A percentile compares a stretch with the other conserved stretches of the same genome.
These are phyloP conservation scores for Trichosanthes cucumerina DNA, from an alignment of 306 rosid genomes.

Conservation along the genomic window DNA sequence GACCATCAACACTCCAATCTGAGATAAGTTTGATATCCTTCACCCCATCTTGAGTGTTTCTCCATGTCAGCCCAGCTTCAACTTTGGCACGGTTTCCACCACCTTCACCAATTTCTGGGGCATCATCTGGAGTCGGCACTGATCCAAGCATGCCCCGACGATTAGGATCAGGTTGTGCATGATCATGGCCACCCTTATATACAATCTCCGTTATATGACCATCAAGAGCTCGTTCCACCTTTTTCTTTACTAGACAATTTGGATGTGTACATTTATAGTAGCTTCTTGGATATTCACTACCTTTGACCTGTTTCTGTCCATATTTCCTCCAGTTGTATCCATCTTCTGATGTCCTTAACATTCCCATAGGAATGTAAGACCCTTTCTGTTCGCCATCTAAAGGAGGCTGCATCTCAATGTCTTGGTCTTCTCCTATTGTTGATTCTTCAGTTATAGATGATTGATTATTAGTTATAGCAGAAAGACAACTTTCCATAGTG, in stretches of 20 bases:
- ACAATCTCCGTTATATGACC: constrained; percentile 88
- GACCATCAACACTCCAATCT: constrained; percentile 44
- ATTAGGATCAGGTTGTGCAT: constrained; percentile 45
- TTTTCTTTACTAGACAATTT: constrained; percentile 80
- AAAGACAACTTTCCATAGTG: constrained; percentile 24
- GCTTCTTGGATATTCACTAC: constrained; percentile 90
- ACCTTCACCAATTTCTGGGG: constrained; percentile 40
- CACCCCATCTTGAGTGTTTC: constrained; percentile 31
- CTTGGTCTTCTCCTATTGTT: constrained; percentile 25
- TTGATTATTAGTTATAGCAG: constrained; percentile 28
- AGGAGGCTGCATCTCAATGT: constrained; percentile 17
- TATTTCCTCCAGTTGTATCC: constrained; percentile 95
- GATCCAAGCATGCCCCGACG: constrained; percentile 41
- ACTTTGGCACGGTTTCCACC: constrained; percentile 28
- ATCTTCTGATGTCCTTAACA: constrained; percentile 52
- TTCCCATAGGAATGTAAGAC: constrained; percentile 26
- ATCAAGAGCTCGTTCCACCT: constrained; percentile 80
- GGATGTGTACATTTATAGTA: constrained; percentile 76
- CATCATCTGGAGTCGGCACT: constrained; percentile 33
- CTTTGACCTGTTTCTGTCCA: constrained; percentile 93
- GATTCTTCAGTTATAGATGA: constrained; percentile 24
- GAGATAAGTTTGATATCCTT: constrained; percentile 27
- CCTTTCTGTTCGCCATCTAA: constrained; percentile 43
- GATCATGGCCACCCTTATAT: constrained; percentile 75
- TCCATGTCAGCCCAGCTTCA: constrained; percentile 41